A percentile compares a stretch with the other conserved stretches of the same genome.
Evolutionary conservation across 768 basidiomycete genomes (phyloP).

Genomic region (Lactarius indigo): DNA sequence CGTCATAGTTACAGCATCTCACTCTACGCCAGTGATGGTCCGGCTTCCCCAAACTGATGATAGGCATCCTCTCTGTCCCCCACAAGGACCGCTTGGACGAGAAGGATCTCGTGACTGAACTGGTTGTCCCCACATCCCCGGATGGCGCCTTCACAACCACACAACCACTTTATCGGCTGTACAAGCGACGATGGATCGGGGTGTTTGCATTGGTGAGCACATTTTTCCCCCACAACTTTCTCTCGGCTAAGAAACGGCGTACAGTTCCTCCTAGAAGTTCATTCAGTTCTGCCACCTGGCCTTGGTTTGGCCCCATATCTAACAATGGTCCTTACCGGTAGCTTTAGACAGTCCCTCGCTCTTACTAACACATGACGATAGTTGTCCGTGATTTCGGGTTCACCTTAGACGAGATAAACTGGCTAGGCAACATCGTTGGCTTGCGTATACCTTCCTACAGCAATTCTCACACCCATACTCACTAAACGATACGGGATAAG

Average conservation of each 20-base stretch:
- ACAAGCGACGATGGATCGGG: constrained; percentile 66
- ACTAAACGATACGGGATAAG: constrained; percentile 58
- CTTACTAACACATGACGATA: constrained; percentile 29
- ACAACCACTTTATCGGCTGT: constrained; percentile 51
- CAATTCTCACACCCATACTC: constrained; percentile 55
- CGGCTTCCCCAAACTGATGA: not conserved
- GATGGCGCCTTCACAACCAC: not conserved
- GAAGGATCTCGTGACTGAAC: not conserved
- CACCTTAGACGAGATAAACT: constrained; percentile 68
- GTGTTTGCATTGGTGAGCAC: constrained; percentile 56
- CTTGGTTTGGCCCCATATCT: constrained; percentile 86
- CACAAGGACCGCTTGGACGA: not conserved
- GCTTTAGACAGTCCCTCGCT: not conserved
- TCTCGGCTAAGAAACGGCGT: not conserved
- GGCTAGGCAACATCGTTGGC: constrained; percentile 72
- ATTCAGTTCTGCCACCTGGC: constrained; percentile 59
- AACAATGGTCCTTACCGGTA: constrained; percentile 49
- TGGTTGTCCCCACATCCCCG: not conserved
- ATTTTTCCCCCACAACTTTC: not conserved
- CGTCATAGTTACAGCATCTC: not conserved
- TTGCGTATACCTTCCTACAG: constrained; percentile 58
- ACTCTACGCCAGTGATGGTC: not conserved
- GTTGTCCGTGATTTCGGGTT: constrained; percentile 64
- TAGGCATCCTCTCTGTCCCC: too few species aligned
- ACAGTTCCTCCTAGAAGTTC: constrained; percentile 60